Base-by-base conservation (phyloP, 2,329 filamentous ascomycete genomes). In the Onygena corvina region DNA sequence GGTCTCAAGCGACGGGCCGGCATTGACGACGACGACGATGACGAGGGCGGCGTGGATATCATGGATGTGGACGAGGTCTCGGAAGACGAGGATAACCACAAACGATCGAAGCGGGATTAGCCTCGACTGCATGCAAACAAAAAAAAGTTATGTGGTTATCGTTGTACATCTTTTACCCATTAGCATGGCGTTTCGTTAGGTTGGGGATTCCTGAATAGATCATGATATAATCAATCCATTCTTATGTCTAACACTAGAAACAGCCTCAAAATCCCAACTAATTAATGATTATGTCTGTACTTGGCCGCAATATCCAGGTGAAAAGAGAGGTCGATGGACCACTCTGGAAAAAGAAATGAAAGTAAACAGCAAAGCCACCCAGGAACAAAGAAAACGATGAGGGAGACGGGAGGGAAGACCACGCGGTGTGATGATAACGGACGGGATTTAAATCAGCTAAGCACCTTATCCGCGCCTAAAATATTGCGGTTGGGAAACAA, bases 1-100 rank as follows among this genome's bases (percentile, higher is more conserved):
- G 92, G 89, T 57, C 69, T 98, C 58, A 98, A 96, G 79, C 77
- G 92, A 57, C 80, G 76, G 56, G 79, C 86, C 49, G 81, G 81
- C 54, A 69, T 78, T 20, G 74, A 76, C 46, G 75, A 74, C 35
- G 73, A 72, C 21, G 78, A 76, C 47, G 73, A 70, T 3, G 71
- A 60, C 12, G 73, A 70, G 3, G 71, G 60, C 11, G 71, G 71
- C 52, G 67, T 61, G 35, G 73, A 75, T 47, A 73, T 69, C 51
- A 72, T 71, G 57, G 69, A 73, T 50, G 66, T 62, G 14, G 66
- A 69, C 54, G 64, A 65, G 49, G 48, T 64, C 20, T 63, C 60
- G 47, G 60, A 65, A 47, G 63, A 66, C 34, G 64, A 64, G n/a
- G 21, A 42, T 27, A 27, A 14, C 21, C 38, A 27, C 21, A 42